Conservation (phyloP, 2,329 filamentous ascomycete species). For the Aureobasidium musti region DNA sequence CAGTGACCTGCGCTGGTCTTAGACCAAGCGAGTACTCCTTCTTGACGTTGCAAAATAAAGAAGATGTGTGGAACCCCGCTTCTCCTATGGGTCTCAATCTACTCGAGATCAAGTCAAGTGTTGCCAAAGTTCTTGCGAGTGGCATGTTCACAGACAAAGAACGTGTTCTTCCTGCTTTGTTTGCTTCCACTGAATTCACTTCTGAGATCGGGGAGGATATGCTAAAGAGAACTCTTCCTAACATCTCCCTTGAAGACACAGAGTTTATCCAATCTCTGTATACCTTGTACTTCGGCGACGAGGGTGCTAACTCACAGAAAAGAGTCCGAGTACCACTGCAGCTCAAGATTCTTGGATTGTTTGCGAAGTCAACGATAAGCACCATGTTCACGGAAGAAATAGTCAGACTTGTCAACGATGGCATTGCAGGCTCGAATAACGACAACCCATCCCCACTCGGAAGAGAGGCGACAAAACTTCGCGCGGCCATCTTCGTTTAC, state of each 20-base stretch:
- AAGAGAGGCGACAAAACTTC: constrained; percentile 75
- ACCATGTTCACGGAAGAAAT: constrained; percentile 70
- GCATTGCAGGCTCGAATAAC: constrained; percentile 52
- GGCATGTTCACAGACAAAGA: constrained; percentile 83
- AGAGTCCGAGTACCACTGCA: constrained; percentile 68
- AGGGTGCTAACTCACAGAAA: constrained; percentile 45
- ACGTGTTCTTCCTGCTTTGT: constrained; percentile 79
- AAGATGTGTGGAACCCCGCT: constrained; percentile 67
- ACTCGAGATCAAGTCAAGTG: constrained; percentile 68
- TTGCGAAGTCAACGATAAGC: constrained; percentile 74
- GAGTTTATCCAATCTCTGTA: constrained; percentile 67
- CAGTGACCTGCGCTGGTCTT: constrained; percentile 60
- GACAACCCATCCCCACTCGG: constrained; percentile 52
- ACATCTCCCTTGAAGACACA: constrained; percentile 70
- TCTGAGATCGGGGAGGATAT: constrained; percentile 86
- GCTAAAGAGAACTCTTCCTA: constrained; percentile 71
- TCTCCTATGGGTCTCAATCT: constrained; percentile 64
- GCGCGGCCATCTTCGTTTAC: constrained; percentile 80
- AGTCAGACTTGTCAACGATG: constrained; percentile 66
- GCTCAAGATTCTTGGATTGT: constrained; percentile 71
- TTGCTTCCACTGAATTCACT: constrained; percentile 79
- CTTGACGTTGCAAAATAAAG: constrained; percentile 65
- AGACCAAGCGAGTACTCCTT: constrained; percentile 68
- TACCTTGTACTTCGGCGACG: constrained; percentile 68
- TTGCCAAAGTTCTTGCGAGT: constrained; percentile 73